Base-by-base conservation (phyloP, 2,329 filamentous ascomycete species). In the Pestalotiopsis sp. region DNA sequence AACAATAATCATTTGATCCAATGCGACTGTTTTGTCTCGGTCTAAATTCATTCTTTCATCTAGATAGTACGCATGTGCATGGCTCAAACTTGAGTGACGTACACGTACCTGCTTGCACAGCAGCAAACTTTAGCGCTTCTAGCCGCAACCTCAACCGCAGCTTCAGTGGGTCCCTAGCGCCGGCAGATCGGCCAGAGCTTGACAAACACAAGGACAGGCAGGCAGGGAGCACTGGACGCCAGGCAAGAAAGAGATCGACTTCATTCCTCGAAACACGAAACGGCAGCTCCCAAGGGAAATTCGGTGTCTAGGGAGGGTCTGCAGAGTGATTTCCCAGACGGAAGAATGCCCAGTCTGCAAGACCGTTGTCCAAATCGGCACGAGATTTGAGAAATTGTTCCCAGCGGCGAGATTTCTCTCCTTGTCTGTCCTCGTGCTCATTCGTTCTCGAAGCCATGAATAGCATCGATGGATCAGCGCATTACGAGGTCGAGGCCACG, bases 401-500 rank as follows among this genome's bases (percentile, higher is more conserved):
- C 45, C 45, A 20, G 9, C 45, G n/a, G 45, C 17, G 14, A n/a
- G 45, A 20, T n/a, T 52, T 52, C 17, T 20, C 20, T 11, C 45
- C 17, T 52, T 52, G 45, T 25, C 57, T 23, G 23, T 59, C 25
- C 23, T 27, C 25, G 57, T 36, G 17, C 39, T 65, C 41, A 11
- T n/a, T 9, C 38, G 14, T 52, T 39, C 20, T 23, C 63, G 67
- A 69, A 78, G 82, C 72, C 67, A 90, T 90, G 87, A 84, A 85
- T 72, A 81, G 79, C 71, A 83, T 86, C 79, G 88, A 90, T 78
- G 85, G 85, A 74, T 89, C 88, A 66, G 85, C 87, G 69, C 88
- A 90, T 81, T 89, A 89, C 79, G 85, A 88, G 79, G 81, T 84
- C 67, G 83, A 85, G 75, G 83, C 82, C 57, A 71, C 81, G 65